These are phyloP conservation scores for Schizothecium vesticola DNA, from an alignment of 495 filamentous ascomycete species.

Conservation along the genomic window DNA sequence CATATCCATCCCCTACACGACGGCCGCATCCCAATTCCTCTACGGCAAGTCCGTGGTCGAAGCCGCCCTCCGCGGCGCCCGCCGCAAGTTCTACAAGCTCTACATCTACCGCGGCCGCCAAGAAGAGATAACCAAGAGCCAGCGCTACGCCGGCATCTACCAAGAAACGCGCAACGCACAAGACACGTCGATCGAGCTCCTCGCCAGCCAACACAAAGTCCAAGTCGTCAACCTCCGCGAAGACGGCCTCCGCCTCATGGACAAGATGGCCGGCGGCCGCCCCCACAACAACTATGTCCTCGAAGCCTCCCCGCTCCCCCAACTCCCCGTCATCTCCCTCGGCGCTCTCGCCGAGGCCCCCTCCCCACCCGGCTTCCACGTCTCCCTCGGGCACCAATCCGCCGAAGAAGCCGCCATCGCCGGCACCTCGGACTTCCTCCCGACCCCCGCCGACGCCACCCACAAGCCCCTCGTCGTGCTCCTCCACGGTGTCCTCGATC, in stretches of 20 bases:
- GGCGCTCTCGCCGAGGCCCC: slow-evolving; percentile 38
- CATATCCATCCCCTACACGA: slow-evolving; percentile 68
- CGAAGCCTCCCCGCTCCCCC: slow-evolving; percentile 78
- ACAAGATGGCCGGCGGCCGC: slow-evolving; percentile 75
- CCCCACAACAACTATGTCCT: slow-evolving; percentile 90
- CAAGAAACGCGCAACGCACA: slow-evolving; percentile 23
- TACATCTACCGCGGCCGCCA: slow-evolving; percentile 64
- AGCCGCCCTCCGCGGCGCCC: slow-evolving; percentile 64
- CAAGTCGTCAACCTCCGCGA: slow-evolving; percentile 45
- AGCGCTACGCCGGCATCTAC: background rate
- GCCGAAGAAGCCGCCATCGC: slow-evolving; percentile 68
- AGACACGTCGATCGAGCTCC: slow-evolving; percentile 45
- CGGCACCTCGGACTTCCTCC: slow-evolving; percentile 47
- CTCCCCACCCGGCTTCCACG: slow-evolving; percentile 42
- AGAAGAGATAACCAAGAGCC: slow-evolving; percentile 20
- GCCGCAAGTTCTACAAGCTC: slow-evolving; percentile 74
- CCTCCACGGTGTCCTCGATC: slow-evolving; percentile 79
- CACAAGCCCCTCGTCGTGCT: slow-evolving; percentile 75
- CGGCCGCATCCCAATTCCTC: slow-evolving; percentile 83
- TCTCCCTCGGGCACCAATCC: slow-evolving; percentile 63
- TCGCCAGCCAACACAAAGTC: slow-evolving; percentile 55
- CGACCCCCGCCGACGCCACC: slow-evolving; percentile 28
- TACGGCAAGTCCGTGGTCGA: slow-evolving; percentile 80
- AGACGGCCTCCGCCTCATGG: slow-evolving; percentile 57
- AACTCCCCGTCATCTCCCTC: slow-evolving; percentile 61